phyloP scores from a whole-genome alignment of 106 monocot species.

The Phalaenopsis equestris region DNA sequence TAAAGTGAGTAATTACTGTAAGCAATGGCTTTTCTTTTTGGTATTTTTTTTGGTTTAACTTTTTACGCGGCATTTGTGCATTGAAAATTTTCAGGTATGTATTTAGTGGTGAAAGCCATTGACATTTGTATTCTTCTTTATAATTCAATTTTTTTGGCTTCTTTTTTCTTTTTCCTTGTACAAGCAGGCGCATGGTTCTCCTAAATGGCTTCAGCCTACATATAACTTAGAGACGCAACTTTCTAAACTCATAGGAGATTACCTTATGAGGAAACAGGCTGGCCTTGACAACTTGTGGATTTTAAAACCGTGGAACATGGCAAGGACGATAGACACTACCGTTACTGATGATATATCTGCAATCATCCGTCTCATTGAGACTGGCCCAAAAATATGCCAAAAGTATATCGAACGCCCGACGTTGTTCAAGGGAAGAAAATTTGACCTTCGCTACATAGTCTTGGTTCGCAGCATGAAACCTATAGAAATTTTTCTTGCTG shows the following conservation, averaged over 20 bases:
- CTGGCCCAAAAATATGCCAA: conserved; percentile 97
- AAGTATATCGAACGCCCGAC: conserved; percentile 90
- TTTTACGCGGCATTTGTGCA: background rate
- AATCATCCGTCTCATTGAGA: conserved; percentile 93
- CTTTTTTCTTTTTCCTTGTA: background rate
- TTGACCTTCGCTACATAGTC: conserved; percentile 91
- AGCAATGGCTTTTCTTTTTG: background rate
- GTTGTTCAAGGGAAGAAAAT: conserved; percentile 80
- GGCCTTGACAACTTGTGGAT: conserved; percentile 77
- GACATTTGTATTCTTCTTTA: background rate
- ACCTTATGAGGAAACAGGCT: conserved; percentile 37
- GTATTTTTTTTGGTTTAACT: background rate
- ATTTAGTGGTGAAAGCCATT: too few species aligned
- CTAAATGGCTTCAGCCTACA: conserved; percentile 94
- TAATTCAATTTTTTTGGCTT: background rate
- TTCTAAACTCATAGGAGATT: conserved; percentile 84
- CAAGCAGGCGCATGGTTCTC: conserved; percentile 71
- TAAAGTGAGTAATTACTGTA: background rate
- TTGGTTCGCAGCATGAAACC: conserved; percentile 86
- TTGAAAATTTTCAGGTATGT: too few species aligned
- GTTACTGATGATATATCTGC: conserved; percentile 77
- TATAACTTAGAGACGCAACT: conserved; percentile 89
- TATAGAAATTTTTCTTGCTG: conserved; percentile 75
- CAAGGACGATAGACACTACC: conserved; percentile 90
- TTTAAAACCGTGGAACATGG: conserved; percentile 98